phyloP scores from a whole-genome alignment of 805 yeast genomes.

The Lachancea meyersii region DNA sequence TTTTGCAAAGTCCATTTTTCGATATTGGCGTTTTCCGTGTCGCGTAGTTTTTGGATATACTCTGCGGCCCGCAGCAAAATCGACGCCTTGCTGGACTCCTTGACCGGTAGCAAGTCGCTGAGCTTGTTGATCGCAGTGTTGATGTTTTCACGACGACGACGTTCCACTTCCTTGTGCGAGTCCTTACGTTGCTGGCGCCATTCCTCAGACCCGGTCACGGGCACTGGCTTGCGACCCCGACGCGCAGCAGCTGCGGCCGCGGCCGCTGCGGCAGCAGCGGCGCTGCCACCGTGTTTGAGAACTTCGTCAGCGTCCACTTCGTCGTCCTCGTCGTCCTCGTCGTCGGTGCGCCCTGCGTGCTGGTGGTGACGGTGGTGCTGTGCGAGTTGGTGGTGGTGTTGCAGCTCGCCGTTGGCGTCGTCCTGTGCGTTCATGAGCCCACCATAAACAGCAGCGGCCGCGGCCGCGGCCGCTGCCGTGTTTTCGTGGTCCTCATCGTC shows the following conservation, averaged over 20 bases:
- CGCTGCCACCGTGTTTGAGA: slow-evolving; percentile 10
- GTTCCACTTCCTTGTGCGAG: slow-evolving; percentile 93
- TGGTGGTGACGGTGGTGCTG: slow-evolving; percentile 5
- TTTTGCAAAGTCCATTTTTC: slow-evolving; percentile 96
- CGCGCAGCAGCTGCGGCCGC: slow-evolving; percentile 9
- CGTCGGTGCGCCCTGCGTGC: background rate
- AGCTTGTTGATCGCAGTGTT: slow-evolving; percentile 80
- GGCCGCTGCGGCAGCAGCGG: slow-evolving; percentile 5
- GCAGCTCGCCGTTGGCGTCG: slow-evolving; percentile 11
- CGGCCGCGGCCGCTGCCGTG: slow-evolving; percentile 24
- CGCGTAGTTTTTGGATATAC: slow-evolving; percentile 82
- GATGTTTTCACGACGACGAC: slow-evolving; percentile 84
- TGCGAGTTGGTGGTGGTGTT: slow-evolving; percentile 6
- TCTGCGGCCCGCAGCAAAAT: slow-evolving; percentile 84
- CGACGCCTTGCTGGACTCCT: slow-evolving; percentile 80
- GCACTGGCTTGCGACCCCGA: slow-evolving; percentile 28
- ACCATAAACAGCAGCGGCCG: slow-evolving; percentile 24
- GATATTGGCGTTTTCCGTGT: slow-evolving; percentile 79
- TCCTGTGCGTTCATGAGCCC: slow-evolving; percentile 23
- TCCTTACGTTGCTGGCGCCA: slow-evolving; percentile 57
- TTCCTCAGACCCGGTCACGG: slow-evolving; percentile 27
- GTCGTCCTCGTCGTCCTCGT: slow-evolving; percentile 9
- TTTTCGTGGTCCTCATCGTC: slow-evolving; percentile 11
- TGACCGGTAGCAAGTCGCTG: slow-evolving; percentile 70
- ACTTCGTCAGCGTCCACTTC: slow-evolving; percentile 11